Conservation (phyloP, 257 asterid genomes). For the Scutellaria galericulata region DNA sequence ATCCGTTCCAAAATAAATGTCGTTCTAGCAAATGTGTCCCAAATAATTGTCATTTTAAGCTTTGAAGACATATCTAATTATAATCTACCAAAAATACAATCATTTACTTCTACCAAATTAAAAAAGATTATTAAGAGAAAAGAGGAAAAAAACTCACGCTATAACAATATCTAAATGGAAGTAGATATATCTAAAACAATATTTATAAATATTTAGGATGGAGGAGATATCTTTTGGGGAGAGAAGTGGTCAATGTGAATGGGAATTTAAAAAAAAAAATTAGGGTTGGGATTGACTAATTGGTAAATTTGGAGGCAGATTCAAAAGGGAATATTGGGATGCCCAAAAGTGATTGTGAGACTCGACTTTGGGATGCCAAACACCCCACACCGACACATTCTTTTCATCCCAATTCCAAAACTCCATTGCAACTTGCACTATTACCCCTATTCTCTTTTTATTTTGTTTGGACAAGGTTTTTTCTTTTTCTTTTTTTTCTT, state of each 20-base stretch:
- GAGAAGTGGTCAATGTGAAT: not conserved
- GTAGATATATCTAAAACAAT: too few species aligned
- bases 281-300: constrained; percentile 27
- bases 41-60: too few species aligned
- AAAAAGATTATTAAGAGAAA: too few species aligned
- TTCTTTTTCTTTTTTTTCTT: not conserved
- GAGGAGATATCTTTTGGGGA: not conserved
- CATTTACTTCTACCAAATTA: too few species aligned
- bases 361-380: constrained; percentile 38
- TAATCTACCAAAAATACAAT: too few species aligned
- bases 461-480: not conserved
- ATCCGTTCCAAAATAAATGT: too few species aligned
- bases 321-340: constrained; percentile 44
- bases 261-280: not conserved
- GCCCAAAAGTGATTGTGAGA: constrained; percentile 40
- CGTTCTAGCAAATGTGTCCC: too few species aligned
- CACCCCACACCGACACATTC: constrained; percentile 40
- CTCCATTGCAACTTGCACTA: constrained; percentile 29
- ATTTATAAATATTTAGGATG: too few species aligned
- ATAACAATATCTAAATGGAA: too few species aligned
- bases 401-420: constrained; percentile 24
- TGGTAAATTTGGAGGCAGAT: constrained; percentile 24
- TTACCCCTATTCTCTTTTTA: not conserved
- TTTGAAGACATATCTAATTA: too few species aligned
- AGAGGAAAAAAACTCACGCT: too few species aligned